A percentile compares a stretch with the other conserved stretches of the same genome.
phyloP scores from a whole-genome alignment of 306 rosid genomes.

The Ochetophila trinervis region DNA sequence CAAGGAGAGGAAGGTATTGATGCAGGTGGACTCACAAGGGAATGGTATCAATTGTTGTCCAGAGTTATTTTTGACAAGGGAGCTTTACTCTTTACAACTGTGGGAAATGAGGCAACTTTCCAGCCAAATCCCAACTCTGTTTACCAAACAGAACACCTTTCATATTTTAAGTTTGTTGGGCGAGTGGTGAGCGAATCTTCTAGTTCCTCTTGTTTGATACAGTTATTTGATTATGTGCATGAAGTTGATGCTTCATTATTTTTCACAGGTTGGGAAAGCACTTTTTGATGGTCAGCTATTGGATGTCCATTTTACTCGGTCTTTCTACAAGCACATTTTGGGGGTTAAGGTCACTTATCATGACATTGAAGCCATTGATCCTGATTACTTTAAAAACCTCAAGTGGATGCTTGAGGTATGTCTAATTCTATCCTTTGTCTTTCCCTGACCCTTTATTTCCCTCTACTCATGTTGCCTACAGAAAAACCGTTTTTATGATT shows the following conservation, averaged over 20 bases:
- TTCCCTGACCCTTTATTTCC: neutral
- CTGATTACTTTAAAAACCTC: constrained; percentile 76
- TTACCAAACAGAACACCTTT: constrained; percentile 94
- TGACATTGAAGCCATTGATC: constrained; percentile 98
- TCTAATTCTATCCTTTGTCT: constrained; percentile 1
- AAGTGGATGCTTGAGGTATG: constrained; percentile 98
- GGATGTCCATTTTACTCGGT: constrained; percentile 97
- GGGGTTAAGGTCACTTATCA: constrained; percentile 92
- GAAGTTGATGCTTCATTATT: constrained; percentile 21
- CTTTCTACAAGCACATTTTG: constrained; percentile 91
- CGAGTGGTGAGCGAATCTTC: constrained; percentile 76
- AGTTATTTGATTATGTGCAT: constrained; percentile 16
- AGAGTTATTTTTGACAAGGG: constrained; percentile 97
- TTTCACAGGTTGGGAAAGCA: constrained; percentile 90
- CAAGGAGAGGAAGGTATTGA: constrained; percentile 99
- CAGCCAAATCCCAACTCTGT: constrained; percentile 98
- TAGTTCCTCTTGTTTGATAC: constrained; percentile 20
- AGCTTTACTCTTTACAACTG: constrained; percentile 88
- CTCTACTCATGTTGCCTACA: neutral
- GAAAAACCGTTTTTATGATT: neutral
- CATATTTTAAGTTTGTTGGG: constrained; percentile 96
- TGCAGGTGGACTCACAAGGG: constrained; percentile 98
- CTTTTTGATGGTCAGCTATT: constrained; percentile 89
- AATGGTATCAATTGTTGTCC: constrained; percentile 92
- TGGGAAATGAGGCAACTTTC: constrained; percentile 92